These are phyloP conservation scores for Porcisia hertigi DNA, from an alignment of 208 protist species.

Conservation along the genomic window DNA sequence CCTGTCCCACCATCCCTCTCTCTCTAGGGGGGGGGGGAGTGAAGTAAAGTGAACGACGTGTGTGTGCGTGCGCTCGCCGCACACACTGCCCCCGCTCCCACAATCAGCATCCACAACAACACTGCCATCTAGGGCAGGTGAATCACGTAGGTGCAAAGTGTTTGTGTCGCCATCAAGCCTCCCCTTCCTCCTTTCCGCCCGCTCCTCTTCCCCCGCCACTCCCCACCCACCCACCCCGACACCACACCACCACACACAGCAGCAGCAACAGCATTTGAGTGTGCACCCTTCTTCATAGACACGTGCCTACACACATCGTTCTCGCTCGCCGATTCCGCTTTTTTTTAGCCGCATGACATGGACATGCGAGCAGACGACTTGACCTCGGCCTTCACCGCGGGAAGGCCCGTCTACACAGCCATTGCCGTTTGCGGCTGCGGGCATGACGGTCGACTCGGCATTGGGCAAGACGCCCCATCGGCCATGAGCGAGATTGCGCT, in stretches of 20 bases:
- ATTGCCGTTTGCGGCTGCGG: constrained; percentile 83
- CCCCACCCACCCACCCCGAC: no score
- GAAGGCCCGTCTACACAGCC: constrained; percentile 2
- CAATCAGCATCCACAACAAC: background rate
- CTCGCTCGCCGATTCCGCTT: background rate
- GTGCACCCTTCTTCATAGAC: background rate
- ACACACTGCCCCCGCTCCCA: background rate
- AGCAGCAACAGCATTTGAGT: background rate
- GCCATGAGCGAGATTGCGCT: constrained; percentile 21
- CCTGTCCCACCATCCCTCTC: no score
- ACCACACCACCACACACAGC: background rate
- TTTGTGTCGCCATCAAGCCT: background rate
- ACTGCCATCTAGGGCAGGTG: background rate
- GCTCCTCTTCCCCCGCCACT: no score
- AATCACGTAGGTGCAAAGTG: background rate
- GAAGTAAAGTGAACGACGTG: background rate
- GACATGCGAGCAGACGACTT: background rate
- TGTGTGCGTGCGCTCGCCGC: background rate
- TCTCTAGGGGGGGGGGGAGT: no score
- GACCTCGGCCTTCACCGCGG: background rate
- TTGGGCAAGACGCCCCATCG: constrained; percentile 34
- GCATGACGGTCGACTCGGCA: constrained; percentile 75
- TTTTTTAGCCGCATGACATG: background rate
- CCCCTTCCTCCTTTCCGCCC: background rate
- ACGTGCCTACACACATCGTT: background rate